Evolutionary conservation across 2,329 filamentous ascomycete genomes (phyloP).

Genomic region (Myriosclerotinia curreyana): DNA sequence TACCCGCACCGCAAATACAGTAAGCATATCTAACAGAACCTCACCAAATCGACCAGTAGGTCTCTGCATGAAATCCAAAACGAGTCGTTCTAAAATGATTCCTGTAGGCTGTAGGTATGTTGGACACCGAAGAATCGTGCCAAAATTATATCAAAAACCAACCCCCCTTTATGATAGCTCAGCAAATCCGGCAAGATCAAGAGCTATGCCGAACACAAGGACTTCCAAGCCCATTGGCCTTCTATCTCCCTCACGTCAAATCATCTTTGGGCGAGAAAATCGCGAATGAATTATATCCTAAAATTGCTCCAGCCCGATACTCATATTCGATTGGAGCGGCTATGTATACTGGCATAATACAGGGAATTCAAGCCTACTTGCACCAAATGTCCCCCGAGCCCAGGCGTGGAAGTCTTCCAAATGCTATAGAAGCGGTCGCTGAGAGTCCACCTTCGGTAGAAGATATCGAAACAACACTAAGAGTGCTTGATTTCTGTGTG

Average conservation of each 20-base stretch:
- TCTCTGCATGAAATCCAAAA: not conserved
- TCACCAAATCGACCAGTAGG: not conserved
- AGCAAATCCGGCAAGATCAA: constrained; percentile 25
- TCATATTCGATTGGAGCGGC: not conserved
- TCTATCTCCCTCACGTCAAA: constrained; percentile 23
- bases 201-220: constrained; percentile 20
- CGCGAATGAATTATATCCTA: constrained; percentile 22
- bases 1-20: not conserved
- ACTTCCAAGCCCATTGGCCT: constrained; percentile 24
- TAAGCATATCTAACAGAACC: not conserved
- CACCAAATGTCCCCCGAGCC: constrained; percentile 19
- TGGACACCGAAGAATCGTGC: constrained; percentile 13
- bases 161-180: constrained; percentile 22
- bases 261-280: constrained; percentile 19
- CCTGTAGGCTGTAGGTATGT: constrained; percentile 5
- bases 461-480: constrained; percentile 14
- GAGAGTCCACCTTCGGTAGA: constrained; percentile 4
- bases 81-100: not conserved
- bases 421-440: not conserved
- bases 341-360: constrained; percentile 19
- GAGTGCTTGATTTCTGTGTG: constrained; percentile 8
- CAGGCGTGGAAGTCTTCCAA: constrained; percentile 21
- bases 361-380: constrained; percentile 26
- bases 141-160: constrained; percentile 19
- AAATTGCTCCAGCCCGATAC: constrained; percentile 18